A percentile compares a stretch with the other conserved stretches of the same genome.
These are phyloP conservation scores for Coemansia sp. DNA, from an alignment of 192 early-diverging fungal species.

Conservation along the genomic window DNA sequence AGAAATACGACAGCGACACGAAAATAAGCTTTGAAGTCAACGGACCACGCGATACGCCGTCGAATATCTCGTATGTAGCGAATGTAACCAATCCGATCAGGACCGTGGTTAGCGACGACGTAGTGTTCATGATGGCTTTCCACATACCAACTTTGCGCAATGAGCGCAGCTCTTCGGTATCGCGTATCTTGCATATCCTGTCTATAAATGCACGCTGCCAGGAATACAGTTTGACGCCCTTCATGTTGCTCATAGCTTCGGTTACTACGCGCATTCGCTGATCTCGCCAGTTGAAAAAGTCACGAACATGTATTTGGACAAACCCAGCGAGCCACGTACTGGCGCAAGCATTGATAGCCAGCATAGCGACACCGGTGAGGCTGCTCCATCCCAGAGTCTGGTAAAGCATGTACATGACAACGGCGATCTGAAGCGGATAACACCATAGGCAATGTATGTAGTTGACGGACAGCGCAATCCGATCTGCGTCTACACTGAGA, in stretches of 20 bases:
- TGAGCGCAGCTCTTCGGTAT: slow-evolving; percentile 74
- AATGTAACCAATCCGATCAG: slow-evolving; percentile 84
- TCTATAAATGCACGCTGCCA: slow-evolving; percentile 65
- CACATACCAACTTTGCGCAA: slow-evolving; percentile 76
- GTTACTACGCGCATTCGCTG: slow-evolving; percentile 61
- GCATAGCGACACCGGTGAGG: slow-evolving; percentile 7
- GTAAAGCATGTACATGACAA: slow-evolving; percentile 24
- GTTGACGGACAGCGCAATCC: slow-evolving; percentile 15
- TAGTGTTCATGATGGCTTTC: slow-evolving; percentile 70
- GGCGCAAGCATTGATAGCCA: slow-evolving; percentile 7
- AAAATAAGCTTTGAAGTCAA: slow-evolving; percentile 76
- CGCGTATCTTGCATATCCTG: slow-evolving; percentile 61
- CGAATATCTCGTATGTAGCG: slow-evolving; percentile 69
- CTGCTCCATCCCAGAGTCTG: slow-evolving; percentile 21
- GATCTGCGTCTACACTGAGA: slow-evolving; percentile 63
- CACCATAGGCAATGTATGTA: slow-evolving; percentile 47
- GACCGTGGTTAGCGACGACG: slow-evolving; percentile 82
- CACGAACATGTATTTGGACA: slow-evolving; percentile 16
- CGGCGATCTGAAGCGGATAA: slow-evolving; percentile 14
- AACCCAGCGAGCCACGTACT: slow-evolving; percentile 62
- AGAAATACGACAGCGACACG: slow-evolving; percentile 88
- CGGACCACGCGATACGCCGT: slow-evolving; percentile 51
- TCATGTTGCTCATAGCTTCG: slow-evolving; percentile 59
- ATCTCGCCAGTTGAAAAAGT: slow-evolving; percentile 53
- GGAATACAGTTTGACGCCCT: slow-evolving; percentile 64